A percentile compares a stretch with the other conserved stretches of the same genome.
phyloP scores from a whole-genome alignment of 2,329 filamentous ascomycete genomes.

The Dactylonectria estremocensis region DNA sequence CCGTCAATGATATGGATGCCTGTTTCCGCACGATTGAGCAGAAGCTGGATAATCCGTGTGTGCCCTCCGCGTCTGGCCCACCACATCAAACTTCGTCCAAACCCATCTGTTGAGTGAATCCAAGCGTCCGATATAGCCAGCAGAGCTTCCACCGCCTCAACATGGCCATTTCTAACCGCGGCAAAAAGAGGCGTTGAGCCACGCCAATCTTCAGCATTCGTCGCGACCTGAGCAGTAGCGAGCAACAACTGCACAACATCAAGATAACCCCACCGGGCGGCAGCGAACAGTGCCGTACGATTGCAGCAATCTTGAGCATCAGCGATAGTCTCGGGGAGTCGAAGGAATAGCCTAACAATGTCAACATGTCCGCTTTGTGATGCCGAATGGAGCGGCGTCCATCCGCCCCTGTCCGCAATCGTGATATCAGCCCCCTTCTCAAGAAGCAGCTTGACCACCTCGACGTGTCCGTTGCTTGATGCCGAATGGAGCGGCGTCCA shows the following conservation, averaged over 20 bases:
- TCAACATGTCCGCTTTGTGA: background rate
- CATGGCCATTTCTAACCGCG: background rate
- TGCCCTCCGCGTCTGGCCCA: background rate
- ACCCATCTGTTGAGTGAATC: background rate
- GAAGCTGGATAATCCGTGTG: background rate
- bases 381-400: background rate
- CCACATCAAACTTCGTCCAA: background rate
- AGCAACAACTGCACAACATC: background rate
- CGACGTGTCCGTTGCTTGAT: background rate
- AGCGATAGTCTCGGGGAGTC: background rate
- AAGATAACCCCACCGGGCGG: background rate
- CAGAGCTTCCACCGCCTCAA: background rate
- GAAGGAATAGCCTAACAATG: background rate
- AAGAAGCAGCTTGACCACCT: background rate
- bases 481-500: background rate
- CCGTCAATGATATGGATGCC: background rate
- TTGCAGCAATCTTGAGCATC: background rate
- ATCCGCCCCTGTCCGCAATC: background rate
- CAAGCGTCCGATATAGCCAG: background rate
- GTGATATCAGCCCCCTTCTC: slow-evolving; percentile 1
- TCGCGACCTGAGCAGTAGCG: background rate
- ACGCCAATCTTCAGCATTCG: background rate
- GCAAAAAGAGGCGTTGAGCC: background rate
- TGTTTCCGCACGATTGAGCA: background rate
- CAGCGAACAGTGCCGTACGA: background rate